phyloP scores from a whole-genome alignment of 148 eudicot genomes.

The Chenopodium formosanum region DNA sequence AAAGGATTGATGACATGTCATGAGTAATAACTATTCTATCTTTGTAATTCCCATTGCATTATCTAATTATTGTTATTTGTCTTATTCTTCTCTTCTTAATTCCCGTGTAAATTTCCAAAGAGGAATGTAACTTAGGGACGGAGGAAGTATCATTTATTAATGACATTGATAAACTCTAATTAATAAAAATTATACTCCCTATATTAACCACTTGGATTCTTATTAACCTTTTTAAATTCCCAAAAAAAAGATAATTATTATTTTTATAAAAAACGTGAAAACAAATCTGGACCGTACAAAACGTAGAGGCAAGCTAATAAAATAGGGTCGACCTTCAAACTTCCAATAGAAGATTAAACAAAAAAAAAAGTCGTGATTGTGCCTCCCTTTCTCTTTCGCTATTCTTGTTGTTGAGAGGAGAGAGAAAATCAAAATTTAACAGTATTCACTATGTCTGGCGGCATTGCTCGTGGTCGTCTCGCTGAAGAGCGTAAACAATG shows the following conservation, averaged over 20 bases:
- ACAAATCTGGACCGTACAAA: conserved; percentile 18
- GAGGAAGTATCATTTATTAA: too few relatives aligned
- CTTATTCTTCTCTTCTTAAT: too few relatives aligned
- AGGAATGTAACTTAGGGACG: too few relatives aligned
- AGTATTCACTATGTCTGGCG: conserved; percentile 49
- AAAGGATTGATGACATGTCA: too few relatives aligned
- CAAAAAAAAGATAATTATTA: background rate
- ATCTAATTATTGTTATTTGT: too few relatives aligned
- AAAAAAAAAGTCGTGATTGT: background rate
- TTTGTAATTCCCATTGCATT: too few relatives aligned
- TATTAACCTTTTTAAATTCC: background rate
- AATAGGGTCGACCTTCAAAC: background rate
- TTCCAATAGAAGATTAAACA: background rate
- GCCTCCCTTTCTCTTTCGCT: too few relatives aligned
- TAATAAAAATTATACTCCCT: too few relatives aligned
- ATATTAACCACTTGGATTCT: background rate
- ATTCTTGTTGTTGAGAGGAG: background rate
- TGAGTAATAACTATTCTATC: too few relatives aligned
- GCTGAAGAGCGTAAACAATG: conserved; percentile 80
- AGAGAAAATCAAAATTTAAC: background rate
- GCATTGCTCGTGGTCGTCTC: conserved; percentile 80
- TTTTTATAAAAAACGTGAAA: background rate
- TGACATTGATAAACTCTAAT: too few relatives aligned
- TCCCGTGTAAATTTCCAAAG: too few relatives aligned
- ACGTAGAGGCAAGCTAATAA: background rate